Base-by-base conservation (phyloP, 805 yeast genomes). In the Ogataea glucozyma region DNA sequence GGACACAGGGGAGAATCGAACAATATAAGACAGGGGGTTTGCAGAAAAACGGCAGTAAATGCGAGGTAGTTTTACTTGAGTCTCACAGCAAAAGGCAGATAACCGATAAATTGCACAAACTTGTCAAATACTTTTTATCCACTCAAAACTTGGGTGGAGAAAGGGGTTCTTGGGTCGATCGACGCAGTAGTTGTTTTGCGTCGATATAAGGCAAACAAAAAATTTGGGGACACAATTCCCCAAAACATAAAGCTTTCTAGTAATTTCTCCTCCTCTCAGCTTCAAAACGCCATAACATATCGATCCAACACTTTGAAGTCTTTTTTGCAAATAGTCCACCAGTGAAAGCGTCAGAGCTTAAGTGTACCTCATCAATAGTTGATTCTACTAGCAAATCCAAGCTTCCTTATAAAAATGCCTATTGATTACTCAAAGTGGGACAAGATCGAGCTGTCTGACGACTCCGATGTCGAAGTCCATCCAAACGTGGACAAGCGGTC, bases 381-480 rank as follows among this genome's bases (percentile, higher is more conserved):
- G n/a, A n/a, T n/a, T n/a, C n/a, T n/a, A n/a, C n/a, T n/a, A n/a
- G n/a, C n/a, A n/a, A n/a, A n/a, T n/a, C n/a, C n/a, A n/a, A n/a
- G n/a, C n/a, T n/a, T n/a, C n/a, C n/a, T n/a, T n/a, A n/a, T n/a
- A 16, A 17, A 14, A 30, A 63, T 57, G 65, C 59, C 65, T 40
- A 81, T 93, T 52, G 99, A 93, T 64, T 93, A 93, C 67, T 88
- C 97, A 9, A 93, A 91, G 62, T 93, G 99, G 98, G 99, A 93
- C 66, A 88, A 88, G 62, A 79, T 93, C 46, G 99, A 93, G 64
- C 70, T 93, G 29, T 88, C 97, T 16, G 99, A 93, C 62, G 99
- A 93, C 65, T 88, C 97, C 7, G 99, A 93, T 58, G 72, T 93
- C 37, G 99, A 93, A 59, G 98, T 91, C 12, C 99, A 93, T 62